These are phyloP conservation scores for Lomentospora prolificans DNA, from an alignment of 2,329 filamentous ascomycete species.

Conservation along the genomic window DNA sequence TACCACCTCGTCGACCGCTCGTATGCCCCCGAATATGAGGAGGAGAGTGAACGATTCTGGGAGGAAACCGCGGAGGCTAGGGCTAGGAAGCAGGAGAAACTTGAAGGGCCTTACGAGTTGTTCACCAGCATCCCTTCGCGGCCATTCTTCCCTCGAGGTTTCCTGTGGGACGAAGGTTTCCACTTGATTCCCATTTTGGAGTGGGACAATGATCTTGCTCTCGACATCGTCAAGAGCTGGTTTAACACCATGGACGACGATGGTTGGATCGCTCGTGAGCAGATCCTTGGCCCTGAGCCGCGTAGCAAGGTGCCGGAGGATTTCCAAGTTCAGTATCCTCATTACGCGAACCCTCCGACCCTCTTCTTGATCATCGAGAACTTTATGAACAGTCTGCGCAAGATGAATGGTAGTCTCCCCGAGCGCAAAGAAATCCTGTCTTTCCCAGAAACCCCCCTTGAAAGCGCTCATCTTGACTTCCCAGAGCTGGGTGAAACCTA, in stretches of 20 bases:
- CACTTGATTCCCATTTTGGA: constrained; percentile 85
- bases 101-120: constrained; percentile 77
- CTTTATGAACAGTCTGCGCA: constrained; percentile 69
- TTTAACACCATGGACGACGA: constrained; percentile 93
- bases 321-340: constrained; percentile 92
- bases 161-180: constrained; percentile 97
- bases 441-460: constrained; percentile 10
- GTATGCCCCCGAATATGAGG: constrained; percentile 85
- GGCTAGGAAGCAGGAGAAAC: constrained; percentile 52
- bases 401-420: constrained; percentile 34
- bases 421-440: constrained; percentile 8
- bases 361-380: constrained; percentile 81
- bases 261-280: constrained; percentile 94
- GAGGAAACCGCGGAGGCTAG: constrained; percentile 78
- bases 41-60: constrained; percentile 94
- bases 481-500: constrained; percentile 59
- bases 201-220: constrained; percentile 82
- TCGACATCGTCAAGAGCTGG: constrained; percentile 90
- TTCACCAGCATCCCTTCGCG: constrained; percentile 88
- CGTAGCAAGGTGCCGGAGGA: constrained; percentile 88
- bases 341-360: constrained; percentile 95
- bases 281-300: constrained; percentile 85
- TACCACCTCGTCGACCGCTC: constrained; percentile 83
- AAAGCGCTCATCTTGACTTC: constrained; percentile 48
- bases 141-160: constrained; percentile 92